Base-by-base conservation (phyloP, 371 early-diverging fungal species). In the Chytridium lagenaria region DNA sequence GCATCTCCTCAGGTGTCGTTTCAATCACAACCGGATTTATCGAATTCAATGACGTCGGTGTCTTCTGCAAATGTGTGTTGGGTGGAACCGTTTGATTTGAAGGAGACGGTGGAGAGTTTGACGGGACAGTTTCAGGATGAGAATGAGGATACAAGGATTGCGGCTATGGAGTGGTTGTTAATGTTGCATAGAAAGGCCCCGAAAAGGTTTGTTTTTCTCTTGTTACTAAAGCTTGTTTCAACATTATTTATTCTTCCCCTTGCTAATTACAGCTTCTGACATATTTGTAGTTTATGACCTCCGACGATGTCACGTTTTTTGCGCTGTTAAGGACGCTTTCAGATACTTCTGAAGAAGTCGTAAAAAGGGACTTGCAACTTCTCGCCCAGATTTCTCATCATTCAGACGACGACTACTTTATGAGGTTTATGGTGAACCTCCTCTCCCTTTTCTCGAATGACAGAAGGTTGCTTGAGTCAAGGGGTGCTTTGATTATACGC, bases 171-270 rank as follows among this genome's bases (percentile, higher is more conserved):
- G 51, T 97, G 98, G 98, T 80, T 97, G 26, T 75, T 95, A 15
- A 93, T 95, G 90, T 81, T 97, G 38, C 97, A 97, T 74, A 89
- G 89, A 66, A 95, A 94, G 72, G 91, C 92, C 16, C 95, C 97
- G 0, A 86, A 86, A 86, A 87, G 83, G 90, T 87, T 72, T 44
- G 50, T 26, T 31, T 55, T 10, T 26, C 19, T 59, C 19, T 61
- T 65, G 71, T 38, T 79, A 87, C 68, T 90, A 90, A 61, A 75
- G 57, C 73, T 70, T 37, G 49, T 66, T 33, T 59, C 36, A 67
- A n/a, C n/a, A n/a, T n/a, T n/a, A n/a, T n/a, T n/a, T n/a, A n/a
- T n/a, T n/a, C n/a, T n/a, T n/a, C n/a, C n/a, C n/a, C n/a, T n/a
- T n/a, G n/a, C n/a, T n/a, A n/a, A n/a, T n/a, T n/a, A n/a, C n/a